Evolutionary conservation across 176 grass and related monocot genomes (phyloP).

Genomic region (Juncus effusus): DNA sequence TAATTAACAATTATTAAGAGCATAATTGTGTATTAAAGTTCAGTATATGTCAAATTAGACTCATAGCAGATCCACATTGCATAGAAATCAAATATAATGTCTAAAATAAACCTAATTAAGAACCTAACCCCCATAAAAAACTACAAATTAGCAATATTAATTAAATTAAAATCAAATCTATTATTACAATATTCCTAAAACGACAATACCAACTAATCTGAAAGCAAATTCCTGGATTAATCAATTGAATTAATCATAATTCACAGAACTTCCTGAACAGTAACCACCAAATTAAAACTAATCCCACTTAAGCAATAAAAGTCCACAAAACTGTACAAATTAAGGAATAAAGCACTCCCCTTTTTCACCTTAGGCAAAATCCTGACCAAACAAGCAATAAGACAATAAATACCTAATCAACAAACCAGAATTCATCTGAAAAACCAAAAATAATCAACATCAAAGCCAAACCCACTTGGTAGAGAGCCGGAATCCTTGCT

Average conservation of each 20-base stretch:
- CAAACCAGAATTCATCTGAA: slow-evolving; percentile 5
- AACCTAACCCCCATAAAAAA: too few relatives aligned
- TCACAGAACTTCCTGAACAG: too few relatives aligned
- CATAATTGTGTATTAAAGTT: neutral
- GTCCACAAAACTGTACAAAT: too few relatives aligned
- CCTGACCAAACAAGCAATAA: neutral
- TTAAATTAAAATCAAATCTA: too few relatives aligned
- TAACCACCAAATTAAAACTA: too few relatives aligned
- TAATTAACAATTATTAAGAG: slow-evolving; percentile 8
- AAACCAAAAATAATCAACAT: slow-evolving; percentile 12
- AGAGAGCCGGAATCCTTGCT: slow-evolving; percentile 31
- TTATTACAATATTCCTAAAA: too few relatives aligned
- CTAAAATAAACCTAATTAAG: slow-evolving; percentile 1
- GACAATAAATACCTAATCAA: slow-evolving; percentile 4
- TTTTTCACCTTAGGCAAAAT: neutral
- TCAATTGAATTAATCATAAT: too few relatives aligned
- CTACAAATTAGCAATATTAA: too few relatives aligned
- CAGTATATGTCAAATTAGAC: neutral
- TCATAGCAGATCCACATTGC: slow-evolving; percentile 9
- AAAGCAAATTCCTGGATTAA: too few relatives aligned
- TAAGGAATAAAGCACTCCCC: too few relatives aligned
- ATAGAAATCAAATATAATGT: neutral
- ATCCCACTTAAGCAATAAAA: too few relatives aligned
- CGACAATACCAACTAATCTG: too few relatives aligned
- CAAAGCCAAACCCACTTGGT: slow-evolving; percentile 28